Evolutionary conservation across 228 moss, liverwort and hornwort genomes (phyloP).

Genomic region (Sphagnum magellanicum): DNA sequence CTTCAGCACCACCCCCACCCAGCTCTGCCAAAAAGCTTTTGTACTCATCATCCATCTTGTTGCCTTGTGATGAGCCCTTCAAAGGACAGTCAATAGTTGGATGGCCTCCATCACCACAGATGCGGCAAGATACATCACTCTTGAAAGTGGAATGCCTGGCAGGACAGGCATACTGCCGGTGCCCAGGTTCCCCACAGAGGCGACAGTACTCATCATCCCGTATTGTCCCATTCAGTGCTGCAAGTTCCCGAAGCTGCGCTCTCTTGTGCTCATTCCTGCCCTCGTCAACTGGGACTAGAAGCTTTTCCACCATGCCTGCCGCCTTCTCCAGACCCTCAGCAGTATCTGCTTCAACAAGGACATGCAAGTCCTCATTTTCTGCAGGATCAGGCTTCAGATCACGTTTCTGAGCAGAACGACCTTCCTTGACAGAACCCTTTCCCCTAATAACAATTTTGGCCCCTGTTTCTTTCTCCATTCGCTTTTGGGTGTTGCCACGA

Average conservation of each 20-base stretch:
- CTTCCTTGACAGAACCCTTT: slow-evolving; percentile 96
- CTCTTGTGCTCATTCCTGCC: slow-evolving; percentile 96
- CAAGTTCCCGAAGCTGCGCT: slow-evolving; percentile 91
- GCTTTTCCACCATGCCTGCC: slow-evolving; percentile 95
- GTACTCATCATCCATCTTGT: slow-evolving; percentile 99
- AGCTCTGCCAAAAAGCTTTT: slow-evolving; percentile 96
- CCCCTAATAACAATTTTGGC: slow-evolving; percentile 98
- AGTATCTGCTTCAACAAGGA: slow-evolving; percentile 93
- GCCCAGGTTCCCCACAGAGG: slow-evolving; percentile 96
- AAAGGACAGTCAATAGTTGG: slow-evolving; percentile 99
- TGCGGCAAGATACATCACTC: slow-evolving; percentile 94
- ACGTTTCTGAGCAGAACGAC: slow-evolving; percentile 92
- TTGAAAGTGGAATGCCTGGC: slow-evolving; percentile 96
- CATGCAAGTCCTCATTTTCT: slow-evolving; percentile 95
- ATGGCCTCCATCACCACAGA: slow-evolving; percentile 98
- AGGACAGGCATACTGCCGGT: slow-evolving; percentile 94
- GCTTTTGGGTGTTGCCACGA: slow-evolving; percentile 96
- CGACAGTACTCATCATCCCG: slow-evolving; percentile 98
- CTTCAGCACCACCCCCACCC: slow-evolving; percentile 83
- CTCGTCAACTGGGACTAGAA: slow-evolving; percentile 92
- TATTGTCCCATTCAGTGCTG: slow-evolving; percentile 93
- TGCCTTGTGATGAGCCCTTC: slow-evolving; percentile 94
- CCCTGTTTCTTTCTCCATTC: slow-evolving; percentile 99
- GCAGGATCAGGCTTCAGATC: slow-evolving; percentile 98
- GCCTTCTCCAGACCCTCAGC: slow-evolving; percentile 91